A percentile compares a stretch with the other conserved stretches of the same genome.
Conservation (phyloP, 1,284 basidiomycete genomes). For the Moesziomyces sp. region DNA sequence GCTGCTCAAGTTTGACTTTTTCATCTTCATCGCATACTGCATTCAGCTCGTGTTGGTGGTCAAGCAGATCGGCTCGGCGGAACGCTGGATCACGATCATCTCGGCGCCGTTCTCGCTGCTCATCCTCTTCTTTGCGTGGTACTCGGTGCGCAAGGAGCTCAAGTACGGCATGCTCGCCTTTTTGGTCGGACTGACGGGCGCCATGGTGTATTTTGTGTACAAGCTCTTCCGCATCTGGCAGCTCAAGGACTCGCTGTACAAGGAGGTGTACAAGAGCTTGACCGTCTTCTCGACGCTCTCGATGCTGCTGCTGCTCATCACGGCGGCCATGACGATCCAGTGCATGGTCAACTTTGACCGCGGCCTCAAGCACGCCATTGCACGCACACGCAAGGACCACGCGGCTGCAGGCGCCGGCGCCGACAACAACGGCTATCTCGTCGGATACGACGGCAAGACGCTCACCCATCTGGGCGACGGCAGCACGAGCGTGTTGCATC, state of each 20-base stretch:
- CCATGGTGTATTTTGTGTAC: slow-evolving; percentile 59
- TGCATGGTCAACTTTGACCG: slow-evolving; percentile 60
- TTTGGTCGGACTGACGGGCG: slow-evolving; percentile 48
- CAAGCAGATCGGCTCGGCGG: slow-evolving; percentile 48
- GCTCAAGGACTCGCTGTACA: slow-evolving; percentile 41
- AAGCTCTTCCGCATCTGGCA: slow-evolving; percentile 61
- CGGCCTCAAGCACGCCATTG: slow-evolving; percentile 55
- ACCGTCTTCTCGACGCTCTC: slow-evolving; percentile 59
- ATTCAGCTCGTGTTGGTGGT: slow-evolving; percentile 61
- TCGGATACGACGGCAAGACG: slow-evolving; percentile 48
- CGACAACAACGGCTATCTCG: slow-evolving; percentile 27
- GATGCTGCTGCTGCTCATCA: slow-evolving; percentile 51
- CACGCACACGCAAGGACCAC: slow-evolving; percentile 32
- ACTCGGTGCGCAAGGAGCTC: slow-evolving; percentile 52
- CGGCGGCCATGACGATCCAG: slow-evolving; percentile 48
- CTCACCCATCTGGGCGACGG: slow-evolving; percentile 41
- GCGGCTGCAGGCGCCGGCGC: slow-evolving; percentile 18
- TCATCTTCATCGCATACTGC: slow-evolving; percentile 61
- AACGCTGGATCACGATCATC: slow-evolving; percentile 57
- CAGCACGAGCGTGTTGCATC: slow-evolving; percentile 49
- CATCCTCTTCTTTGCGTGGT: slow-evolving; percentile 57
- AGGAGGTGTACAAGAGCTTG: slow-evolving; percentile 61
- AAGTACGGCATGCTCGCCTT: slow-evolving; percentile 52
- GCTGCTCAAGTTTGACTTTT: slow-evolving; percentile 61
- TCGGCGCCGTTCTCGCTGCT: slow-evolving; percentile 54